These are phyloP conservation scores for Sparassis latifolia DNA, from an alignment of 1,284 basidiomycete genomes.

Conservation along the genomic window DNA sequence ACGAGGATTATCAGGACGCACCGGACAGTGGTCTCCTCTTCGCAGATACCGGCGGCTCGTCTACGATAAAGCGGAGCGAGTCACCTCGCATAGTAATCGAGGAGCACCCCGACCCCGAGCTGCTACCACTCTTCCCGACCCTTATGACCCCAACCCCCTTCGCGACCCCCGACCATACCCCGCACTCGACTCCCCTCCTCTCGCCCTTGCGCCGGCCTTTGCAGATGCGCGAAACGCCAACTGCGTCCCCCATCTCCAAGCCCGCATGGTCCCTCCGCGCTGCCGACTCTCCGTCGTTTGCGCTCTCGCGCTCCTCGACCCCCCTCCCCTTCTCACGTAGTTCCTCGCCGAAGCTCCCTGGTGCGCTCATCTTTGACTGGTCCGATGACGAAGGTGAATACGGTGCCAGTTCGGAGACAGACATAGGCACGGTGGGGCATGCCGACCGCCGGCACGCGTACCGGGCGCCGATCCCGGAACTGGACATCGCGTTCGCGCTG, in stretches of 20 bases:
- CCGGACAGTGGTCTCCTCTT: conserved; percentile 18
- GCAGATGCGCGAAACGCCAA: conserved; percentile 27
- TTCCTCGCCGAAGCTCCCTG: conserved; percentile 19
- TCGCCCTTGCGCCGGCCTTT: conserved; percentile 19
- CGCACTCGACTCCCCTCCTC: conserved; percentile 12
- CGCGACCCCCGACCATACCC: conserved; percentile 14
- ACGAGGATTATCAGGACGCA: conserved; percentile 35
- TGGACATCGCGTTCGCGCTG: conserved; percentile 71
- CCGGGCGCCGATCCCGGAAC: conserved; percentile 33
- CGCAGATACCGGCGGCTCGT: conserved; percentile 12
- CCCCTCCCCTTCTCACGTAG: conserved; percentile 9
- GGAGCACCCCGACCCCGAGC: conserved; percentile 23
- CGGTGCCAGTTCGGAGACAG: conserved; percentile 5
- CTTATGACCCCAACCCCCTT: conserved; percentile 12
- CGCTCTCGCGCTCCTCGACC: conserved; percentile 11
- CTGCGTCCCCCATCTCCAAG: conserved; percentile 20
- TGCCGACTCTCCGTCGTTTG: conserved; percentile 25
- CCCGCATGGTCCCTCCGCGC: conserved; percentile 38
- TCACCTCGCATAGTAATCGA: conserved; percentile 15
- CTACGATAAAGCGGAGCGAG: not conserved
- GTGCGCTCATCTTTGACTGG: conserved; percentile 10
- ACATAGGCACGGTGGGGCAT: not conserved
- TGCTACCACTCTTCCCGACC: conserved; percentile 25
- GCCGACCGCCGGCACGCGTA: conserved; percentile 24
- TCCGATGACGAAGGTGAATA: conserved; percentile 12